Conservation (phyloP, 208 protist species). For the Wallacemonas rigidus region DNA sequence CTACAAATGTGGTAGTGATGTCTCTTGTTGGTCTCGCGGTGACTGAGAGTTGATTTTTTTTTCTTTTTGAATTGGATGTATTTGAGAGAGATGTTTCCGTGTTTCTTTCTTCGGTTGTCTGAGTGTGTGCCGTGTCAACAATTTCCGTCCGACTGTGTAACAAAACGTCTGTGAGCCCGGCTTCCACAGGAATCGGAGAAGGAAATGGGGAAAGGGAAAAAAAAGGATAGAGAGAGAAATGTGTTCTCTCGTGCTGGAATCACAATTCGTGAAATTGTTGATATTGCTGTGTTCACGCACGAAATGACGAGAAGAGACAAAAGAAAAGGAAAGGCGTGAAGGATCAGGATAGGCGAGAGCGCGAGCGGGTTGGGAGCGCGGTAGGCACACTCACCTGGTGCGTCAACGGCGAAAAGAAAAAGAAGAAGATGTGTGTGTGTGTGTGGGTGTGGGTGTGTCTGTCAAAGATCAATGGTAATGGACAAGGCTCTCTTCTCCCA, state of each 20-base stretch:
- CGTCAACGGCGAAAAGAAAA: no score
- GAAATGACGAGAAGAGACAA: not conserved
- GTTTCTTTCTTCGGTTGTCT: constrained; percentile 4
- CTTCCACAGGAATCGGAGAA: not conserved
- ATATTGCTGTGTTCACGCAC: not conserved
- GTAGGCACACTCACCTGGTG: no score
- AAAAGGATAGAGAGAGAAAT: not conserved
- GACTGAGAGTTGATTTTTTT: not conserved
- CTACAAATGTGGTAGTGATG: no score
- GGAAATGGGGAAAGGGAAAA: not conserved
- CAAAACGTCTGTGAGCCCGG: not conserved
- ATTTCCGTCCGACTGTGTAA: not conserved
- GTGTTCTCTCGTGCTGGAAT: not conserved
- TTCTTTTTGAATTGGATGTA: not conserved
- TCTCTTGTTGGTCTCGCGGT: not conserved
- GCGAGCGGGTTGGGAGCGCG: no score
- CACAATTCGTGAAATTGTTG: no score
- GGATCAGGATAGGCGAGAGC: no score
- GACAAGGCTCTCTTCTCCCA: no score
- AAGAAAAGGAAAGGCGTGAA: not conserved
- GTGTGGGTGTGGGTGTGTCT: no score
- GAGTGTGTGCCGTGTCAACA: not conserved
- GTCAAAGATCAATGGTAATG: no score
- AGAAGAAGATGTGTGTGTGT: no score
- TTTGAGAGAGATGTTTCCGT: not conserved